Conservation (phyloP, 1,284 basidiomycete genomes). For the Baeospora myosura region DNA sequence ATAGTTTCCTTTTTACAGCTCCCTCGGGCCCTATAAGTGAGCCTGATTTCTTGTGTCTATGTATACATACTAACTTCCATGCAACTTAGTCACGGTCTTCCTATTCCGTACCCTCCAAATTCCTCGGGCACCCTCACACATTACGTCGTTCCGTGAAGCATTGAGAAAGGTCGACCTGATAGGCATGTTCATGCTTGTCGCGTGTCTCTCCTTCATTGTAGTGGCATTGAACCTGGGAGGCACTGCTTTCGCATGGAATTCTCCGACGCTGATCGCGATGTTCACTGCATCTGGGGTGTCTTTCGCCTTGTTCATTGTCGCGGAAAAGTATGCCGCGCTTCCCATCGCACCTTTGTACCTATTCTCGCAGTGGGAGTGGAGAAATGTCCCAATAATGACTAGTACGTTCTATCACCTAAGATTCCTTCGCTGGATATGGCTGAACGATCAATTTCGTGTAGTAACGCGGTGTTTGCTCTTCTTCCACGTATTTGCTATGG, state of each 20-base stretch:
- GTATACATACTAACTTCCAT: background rate
- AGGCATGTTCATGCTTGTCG: slow-evolving; percentile 18
- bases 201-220: slow-evolving; percentile 22
- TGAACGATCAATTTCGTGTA: slow-evolving; percentile 3
- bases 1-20: slow-evolving; percentile 26
- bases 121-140: slow-evolving; percentile 11
- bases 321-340: slow-evolving; percentile 20
- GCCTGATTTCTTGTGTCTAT: slow-evolving; percentile 10
- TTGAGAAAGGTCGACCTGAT: slow-evolving; percentile 21
- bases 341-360: slow-evolving; percentile 23
- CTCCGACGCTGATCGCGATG: slow-evolving; percentile 23
- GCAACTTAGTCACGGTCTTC: slow-evolving; percentile 21
- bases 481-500: slow-evolving; percentile 26
- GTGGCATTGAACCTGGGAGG: slow-evolving; percentile 27
- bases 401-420: slow-evolving; percentile 12
- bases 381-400: slow-evolving; percentile 27
- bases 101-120: slow-evolving; percentile 20
- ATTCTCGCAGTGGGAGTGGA: slow-evolving; percentile 24
- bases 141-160: slow-evolving; percentile 15
- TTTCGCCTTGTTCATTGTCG: slow-evolving; percentile 22
- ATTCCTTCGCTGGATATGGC: background rate
- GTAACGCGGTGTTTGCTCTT: slow-evolving; percentile 22
- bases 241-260: slow-evolving; percentile 23
- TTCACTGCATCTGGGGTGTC: slow-evolving; percentile 19
- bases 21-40: slow-evolving; percentile 26